Evolutionary conservation across 495 filamentous ascomycete species (phyloP), one percentile per base, ranked within the genome.

Genomic region (Sordaria brevicollis): DNA sequence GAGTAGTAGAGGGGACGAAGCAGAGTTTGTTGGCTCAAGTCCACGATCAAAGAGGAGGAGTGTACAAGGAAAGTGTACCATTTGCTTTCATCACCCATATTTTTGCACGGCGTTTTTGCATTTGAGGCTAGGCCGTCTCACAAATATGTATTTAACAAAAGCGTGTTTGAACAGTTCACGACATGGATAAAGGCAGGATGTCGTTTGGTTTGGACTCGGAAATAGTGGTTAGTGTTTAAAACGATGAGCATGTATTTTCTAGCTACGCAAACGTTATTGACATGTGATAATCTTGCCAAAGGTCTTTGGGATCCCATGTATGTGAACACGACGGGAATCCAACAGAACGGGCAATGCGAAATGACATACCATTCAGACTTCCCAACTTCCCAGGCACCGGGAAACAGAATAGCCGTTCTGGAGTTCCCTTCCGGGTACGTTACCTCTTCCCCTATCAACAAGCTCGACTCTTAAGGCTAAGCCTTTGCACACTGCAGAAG

Each of bases 81-180:
- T 62, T 31, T 62, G 13, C 33, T 36, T n/a, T 65, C 21, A 33
- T 70, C 21, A 25, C 36, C 49, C 43, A 66, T 49, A 15, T 70
- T 69, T 65, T 34, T 71, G 62, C 19, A 33, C 67, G 70, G 67
- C 69, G 69, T 71, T 74, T n/a, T 39, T 68, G 62, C 37, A 36
- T 31, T 69, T 71, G 69, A 43, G 67, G 69, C 66, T 43, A 67
- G 70, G 35, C 73, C 71, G 70, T 65, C 31, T 70, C 65, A 49
- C 67, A 19, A 68, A 72, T 35, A 69, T 67, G 13, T 31, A 62
- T 74, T 72, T 65, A 69, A 65, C 68, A 73, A 71, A 69, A 62
- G 33, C 29, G 49, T 37, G 31, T 67, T 67, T 68, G 19, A 35
- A 41, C 37, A 38, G 36, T 68, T 37, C 34, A 68, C 49, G 49